A percentile compares a stretch with the other conserved stretches of the same genome.
Conservation (phyloP, 176 grass and related monocot species). For the Zea mays region DNA sequence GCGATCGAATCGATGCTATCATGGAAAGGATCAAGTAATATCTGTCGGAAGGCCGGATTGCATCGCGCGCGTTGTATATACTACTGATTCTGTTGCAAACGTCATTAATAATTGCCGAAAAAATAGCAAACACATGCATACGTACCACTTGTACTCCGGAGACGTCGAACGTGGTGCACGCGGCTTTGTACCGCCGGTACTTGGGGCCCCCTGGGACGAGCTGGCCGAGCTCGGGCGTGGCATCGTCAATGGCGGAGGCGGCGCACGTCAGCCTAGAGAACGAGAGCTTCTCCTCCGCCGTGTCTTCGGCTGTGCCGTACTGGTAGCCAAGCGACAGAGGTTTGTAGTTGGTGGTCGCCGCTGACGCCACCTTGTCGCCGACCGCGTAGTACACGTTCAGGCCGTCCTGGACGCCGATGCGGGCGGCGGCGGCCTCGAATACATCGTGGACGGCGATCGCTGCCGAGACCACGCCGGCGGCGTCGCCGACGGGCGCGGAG, state of each 20-base stretch:
- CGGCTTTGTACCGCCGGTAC: conserved; percentile 6
- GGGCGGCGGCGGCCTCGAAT: not conserved
- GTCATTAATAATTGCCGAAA: not conserved
- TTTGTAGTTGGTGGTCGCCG: not conserved
- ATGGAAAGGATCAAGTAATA: not conserved
- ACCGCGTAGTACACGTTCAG: conserved; percentile 37
- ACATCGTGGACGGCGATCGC: conserved; percentile 23
- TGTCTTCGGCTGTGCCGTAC: too few species aligned
- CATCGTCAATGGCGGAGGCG: conserved; percentile 22
- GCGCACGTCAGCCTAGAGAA: conserved; percentile 21
- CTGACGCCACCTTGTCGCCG: not conserved
- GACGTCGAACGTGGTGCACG: conserved; percentile 33
- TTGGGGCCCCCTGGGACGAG: not conserved
- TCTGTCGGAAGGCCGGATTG: not conserved
- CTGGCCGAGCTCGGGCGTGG: conserved; percentile 30
- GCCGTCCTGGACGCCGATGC: not conserved
- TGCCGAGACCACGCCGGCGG: conserved; percentile 20
- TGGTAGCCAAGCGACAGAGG: not conserved
- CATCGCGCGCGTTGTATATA: not conserved
- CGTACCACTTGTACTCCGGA: conserved; percentile 42
- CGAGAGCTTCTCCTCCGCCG: not conserved
- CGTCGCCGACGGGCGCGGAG: conserved; percentile 10
- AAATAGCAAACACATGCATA: not conserved
- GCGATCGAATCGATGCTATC: conserved; percentile 2
- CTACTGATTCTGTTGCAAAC: not conserved